Percentiles rank a stretch among this genome's conserved stretches.
These are phyloP conservation scores for Epichloe elymi DNA, from an alignment of 2,329 filamentous ascomycete genomes.

Conservation along the genomic window DNA sequence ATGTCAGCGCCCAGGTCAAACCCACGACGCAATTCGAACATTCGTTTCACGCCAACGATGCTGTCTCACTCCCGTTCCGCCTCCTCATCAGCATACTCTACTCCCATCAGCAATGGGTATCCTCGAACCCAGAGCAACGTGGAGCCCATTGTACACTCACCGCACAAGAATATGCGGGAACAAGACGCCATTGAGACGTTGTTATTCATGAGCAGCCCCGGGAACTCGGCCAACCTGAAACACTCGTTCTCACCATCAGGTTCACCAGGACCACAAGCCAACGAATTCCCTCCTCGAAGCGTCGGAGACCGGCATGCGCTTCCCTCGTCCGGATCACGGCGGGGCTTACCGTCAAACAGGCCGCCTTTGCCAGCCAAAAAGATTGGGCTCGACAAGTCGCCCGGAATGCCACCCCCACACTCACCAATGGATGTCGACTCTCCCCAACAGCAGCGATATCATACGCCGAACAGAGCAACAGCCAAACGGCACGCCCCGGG, in stretches of 20 bases:
- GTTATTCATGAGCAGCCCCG: slow-evolving; percentile 69
- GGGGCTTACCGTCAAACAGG: slow-evolving; percentile 36
- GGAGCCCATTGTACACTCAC: slow-evolving; percentile 1
- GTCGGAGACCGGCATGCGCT: slow-evolving; percentile 22
- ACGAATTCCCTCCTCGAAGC: slow-evolving; percentile 6
- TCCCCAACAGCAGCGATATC: slow-evolving; percentile 16
- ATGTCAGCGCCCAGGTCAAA: slow-evolving; percentile 21
- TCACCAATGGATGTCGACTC: slow-evolving; percentile 36
- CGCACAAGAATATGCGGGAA: slow-evolving; percentile 31
- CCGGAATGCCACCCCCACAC: slow-evolving; percentile 20
- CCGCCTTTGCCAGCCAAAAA: slow-evolving; percentile 31
- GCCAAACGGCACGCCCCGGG: slow-evolving; percentile 32
- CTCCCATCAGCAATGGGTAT: slow-evolving; percentile 15
- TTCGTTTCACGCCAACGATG: slow-evolving; percentile 35
- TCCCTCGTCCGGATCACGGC: slow-evolving; percentile 37
- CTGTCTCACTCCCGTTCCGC: slow-evolving; percentile 35
- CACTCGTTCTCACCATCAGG: slow-evolving; percentile 35
- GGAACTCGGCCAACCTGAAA: slow-evolving; percentile 52
- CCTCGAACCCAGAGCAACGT: slow-evolving; percentile 22
- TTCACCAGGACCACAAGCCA: slow-evolving; percentile 19
- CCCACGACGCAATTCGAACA: slow-evolving; percentile 37
- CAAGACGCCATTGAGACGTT: slow-evolving; percentile 72
- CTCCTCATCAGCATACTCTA: slow-evolving; percentile 29
- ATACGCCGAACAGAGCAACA: slow-evolving; percentile 21
- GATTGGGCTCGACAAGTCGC: slow-evolving; percentile 35